Conservation (phyloP, 345 rosid species). For the Mercurialis annua region DNA sequence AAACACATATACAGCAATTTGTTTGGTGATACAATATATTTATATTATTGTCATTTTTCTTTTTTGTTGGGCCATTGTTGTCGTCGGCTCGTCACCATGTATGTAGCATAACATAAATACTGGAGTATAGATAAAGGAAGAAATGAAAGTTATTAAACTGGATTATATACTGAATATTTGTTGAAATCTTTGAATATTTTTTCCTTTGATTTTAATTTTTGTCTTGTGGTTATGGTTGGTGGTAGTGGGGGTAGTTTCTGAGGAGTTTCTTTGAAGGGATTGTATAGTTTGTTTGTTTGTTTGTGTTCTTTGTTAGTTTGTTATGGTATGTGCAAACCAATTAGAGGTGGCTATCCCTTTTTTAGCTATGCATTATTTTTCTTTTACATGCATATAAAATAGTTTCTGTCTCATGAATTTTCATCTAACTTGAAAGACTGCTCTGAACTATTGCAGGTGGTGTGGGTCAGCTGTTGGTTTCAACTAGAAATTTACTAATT, state of each 20-base stretch:
- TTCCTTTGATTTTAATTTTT: conserved; percentile 22
- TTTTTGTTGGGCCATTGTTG: conserved; percentile 5
- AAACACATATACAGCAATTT: neutral
- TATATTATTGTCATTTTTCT: conserved; percentile 9
- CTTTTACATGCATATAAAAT: conserved; percentile 28
- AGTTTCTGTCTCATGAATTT: conserved; percentile 28
- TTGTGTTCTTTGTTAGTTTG: conserved; percentile 26
- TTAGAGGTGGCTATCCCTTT: conserved; percentile 30
- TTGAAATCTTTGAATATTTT: conserved; percentile 28
- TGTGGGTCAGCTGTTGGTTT: conserved; percentile 49
- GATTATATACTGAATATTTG: conserved; percentile 9
- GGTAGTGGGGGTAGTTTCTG: conserved; percentile 78
- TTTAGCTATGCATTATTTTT: conserved; percentile 11
- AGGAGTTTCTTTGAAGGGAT: conserved; percentile 90
- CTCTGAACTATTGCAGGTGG: conserved; percentile 44
- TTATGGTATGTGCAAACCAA: conserved; percentile 41
- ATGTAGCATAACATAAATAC: conserved; percentile 5
- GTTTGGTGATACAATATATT: neutral
- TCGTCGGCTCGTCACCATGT: neutral
- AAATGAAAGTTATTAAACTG: conserved; percentile 3
- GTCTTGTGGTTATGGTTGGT: conserved; percentile 56
- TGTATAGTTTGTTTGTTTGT: conserved; percentile 42
- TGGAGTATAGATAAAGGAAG: conserved; percentile 25
- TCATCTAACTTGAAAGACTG: conserved; percentile 31
- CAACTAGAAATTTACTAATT: conserved; percentile 23